phyloP scores from a whole-genome alignment of 2,329 filamentous ascomycete genomes.

The Colletotrichum siamense region DNA sequence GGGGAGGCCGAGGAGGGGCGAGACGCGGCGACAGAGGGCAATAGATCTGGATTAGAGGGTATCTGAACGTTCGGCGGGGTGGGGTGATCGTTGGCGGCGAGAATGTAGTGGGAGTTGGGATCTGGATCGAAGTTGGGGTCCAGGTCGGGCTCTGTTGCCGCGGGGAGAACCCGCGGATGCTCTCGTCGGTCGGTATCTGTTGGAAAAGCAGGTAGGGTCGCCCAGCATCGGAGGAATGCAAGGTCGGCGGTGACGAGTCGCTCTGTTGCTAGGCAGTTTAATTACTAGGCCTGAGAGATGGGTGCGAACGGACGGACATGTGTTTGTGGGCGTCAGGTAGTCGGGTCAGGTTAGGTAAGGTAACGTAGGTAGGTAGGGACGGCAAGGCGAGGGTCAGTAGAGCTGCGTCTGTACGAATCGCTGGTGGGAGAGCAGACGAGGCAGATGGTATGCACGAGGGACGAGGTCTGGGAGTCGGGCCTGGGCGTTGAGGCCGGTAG shows the following conservation, averaged over 20 bases:
- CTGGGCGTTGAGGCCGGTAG: not conserved
- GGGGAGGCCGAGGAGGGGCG: constrained; percentile 23
- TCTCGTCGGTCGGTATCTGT: constrained; percentile 17
- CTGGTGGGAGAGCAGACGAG: not conserved
- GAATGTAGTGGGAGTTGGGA: constrained; percentile 36
- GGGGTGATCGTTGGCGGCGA: constrained; percentile 68
- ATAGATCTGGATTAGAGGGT: constrained; percentile 52
- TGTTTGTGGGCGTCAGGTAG: not conserved
- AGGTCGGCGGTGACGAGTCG: constrained; percentile 19
- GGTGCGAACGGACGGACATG: constrained; percentile 2
- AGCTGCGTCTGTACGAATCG: not conserved
- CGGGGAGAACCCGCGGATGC: constrained; percentile 42
- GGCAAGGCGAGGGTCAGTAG: not conserved
- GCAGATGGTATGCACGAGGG: not conserved
- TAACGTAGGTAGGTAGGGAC: not conserved
- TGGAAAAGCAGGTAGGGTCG: not conserved
- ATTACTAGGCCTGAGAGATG: constrained; percentile 4
- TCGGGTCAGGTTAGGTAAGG: not conserved
- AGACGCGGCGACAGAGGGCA: constrained; percentile 39
- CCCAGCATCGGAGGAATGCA: constrained; percentile 12
- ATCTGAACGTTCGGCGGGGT: constrained; percentile 57
- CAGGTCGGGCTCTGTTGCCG: constrained; percentile 44
- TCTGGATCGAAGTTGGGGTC: constrained; percentile 37
- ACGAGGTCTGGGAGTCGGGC: constrained; percentile 13
- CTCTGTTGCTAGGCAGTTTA: constrained; percentile 14